Conservation (phyloP, 2,329 filamentous ascomycete genomes). For the Ascocoryne sarcoides region DNA sequence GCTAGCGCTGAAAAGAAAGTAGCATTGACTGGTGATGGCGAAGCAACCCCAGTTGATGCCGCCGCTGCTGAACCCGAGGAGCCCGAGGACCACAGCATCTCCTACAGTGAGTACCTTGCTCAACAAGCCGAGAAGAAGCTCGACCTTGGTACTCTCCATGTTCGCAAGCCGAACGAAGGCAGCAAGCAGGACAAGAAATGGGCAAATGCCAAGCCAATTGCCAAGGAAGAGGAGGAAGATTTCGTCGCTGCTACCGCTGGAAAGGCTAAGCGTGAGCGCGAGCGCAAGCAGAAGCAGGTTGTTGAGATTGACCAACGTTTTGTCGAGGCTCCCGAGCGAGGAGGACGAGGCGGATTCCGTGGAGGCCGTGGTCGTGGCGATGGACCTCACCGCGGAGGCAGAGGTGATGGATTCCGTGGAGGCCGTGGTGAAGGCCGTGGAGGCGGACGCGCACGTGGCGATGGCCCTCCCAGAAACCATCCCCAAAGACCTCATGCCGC, state of each 20-base stretch:
- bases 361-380: constrained; percentile 37
- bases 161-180: constrained; percentile 90
- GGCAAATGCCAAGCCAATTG: constrained; percentile 68
- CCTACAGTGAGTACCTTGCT: constrained; percentile 80
- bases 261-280: constrained; percentile 78
- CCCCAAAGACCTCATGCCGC: constrained; percentile 29
- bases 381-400: constrained; percentile 44
- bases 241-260: constrained; percentile 67
- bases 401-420: constrained; percentile 38
- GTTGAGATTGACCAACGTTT: constrained; percentile 83
- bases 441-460: constrained; percentile 40
- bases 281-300: constrained; percentile 85
- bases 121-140: constrained; percentile 69
- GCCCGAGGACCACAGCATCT: constrained; percentile 72
- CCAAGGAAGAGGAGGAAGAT: constrained; percentile 57
- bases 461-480: constrained; percentile 37
- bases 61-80: constrained; percentile 32
- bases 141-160: constrained; percentile 57
- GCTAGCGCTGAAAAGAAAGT: constrained; percentile 79
- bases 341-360: constrained; percentile 31
- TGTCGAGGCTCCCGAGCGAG: constrained; percentile 60
- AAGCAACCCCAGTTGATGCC: constrained; percentile 28
- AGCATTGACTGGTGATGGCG: constrained; percentile 42
- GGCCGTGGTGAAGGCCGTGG: constrained; percentile 32
- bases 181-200: constrained; percentile 85